A percentile compares a stretch with the other conserved stretches of the same genome.
phyloP scores from a whole-genome alignment of 169 alveolate genomes.

The Sarcocystis neurona region DNA sequence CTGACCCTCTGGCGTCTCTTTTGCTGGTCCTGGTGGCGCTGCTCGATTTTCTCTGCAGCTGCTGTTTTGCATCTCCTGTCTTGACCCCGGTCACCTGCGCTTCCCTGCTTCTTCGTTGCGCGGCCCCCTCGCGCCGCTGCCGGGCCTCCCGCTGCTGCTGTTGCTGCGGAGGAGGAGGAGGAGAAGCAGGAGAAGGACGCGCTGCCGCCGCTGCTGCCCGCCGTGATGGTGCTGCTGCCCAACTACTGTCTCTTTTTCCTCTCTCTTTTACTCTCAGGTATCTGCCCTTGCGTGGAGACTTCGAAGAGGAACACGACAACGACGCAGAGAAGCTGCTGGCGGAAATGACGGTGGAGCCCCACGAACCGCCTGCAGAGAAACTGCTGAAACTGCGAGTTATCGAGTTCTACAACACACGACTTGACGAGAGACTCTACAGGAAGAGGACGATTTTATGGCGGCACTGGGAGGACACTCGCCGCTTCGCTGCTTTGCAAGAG shows the following conservation, averaged over 20 bases:
- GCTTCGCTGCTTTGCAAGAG: too few species aligned
- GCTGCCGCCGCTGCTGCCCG: neutral
- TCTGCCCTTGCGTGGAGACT: conserved; percentile 96
- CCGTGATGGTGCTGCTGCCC: neutral
- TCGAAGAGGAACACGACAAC: conserved; percentile 95
- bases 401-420: conserved; percentile 83
- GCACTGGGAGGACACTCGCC: conserved; percentile 82
- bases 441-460: conserved; percentile 78
- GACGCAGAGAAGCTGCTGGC: conserved; percentile 96
- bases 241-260: neutral
- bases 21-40: too few species aligned
- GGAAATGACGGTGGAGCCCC: conserved; percentile 92
- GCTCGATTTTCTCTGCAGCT: too few species aligned
- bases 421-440: conserved; percentile 87
- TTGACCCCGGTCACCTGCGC: too few species aligned
- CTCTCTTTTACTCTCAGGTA: conserved; percentile 2
- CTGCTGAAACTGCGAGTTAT: conserved; percentile 32
- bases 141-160: too few species aligned
- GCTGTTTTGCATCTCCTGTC: too few species aligned
- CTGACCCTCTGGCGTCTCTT: too few species aligned
- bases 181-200: neutral
- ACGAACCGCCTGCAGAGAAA: conserved; percentile 48
- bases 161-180: too few species aligned
- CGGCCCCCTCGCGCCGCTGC: too few species aligned
- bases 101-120: too few species aligned